Base-by-base conservation (phyloP, 805 yeast species). In the Citeromyces nyonsensis region DNA sequence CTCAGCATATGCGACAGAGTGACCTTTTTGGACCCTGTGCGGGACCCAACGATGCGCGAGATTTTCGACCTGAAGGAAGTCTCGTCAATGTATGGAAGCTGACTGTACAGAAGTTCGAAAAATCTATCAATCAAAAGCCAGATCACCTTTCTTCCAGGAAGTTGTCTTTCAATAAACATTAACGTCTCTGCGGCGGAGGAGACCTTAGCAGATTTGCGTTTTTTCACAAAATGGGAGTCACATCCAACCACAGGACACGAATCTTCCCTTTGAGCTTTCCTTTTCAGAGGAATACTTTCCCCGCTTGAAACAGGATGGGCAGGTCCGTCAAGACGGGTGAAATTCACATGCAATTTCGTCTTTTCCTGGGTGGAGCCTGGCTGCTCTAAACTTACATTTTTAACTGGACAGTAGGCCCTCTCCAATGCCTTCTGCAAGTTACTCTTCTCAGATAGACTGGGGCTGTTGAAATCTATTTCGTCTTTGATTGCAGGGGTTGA, bases 31-130 rank as follows among this genome's bases (percentile, higher is more conserved):
- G 28, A 34, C 52, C 34, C 37, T 31, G 57, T 59, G 12, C 43
- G 39, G 1, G 48, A 33, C 10, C 73, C 78, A 24, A 73, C 50
- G 5, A 73, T 61, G 15, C 58, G 44, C 1, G 52, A 40, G 11
- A 72, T 47, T 31, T 63, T 62, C 12, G 40, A 40, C 33, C 60
- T 60, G 45, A 71, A 69, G 7, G 56, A 56, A 33, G 42, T 53
- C 45, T 77, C 83, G 48, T 77, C 84, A 24, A 77, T 51, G 38
- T 66, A 72, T 3, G 91, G 86, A 42, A 77, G 57, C 35, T 66
- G 73, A 10, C 80, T 66, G 45, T 79, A 79, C 4, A 77, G 51
- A 24, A 62, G 58, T 8, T 59, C 60, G 45, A 78, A 78, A 39
- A 69, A 78, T 39, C 73, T 55, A 36, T 73, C 70, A 20, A 77